These are phyloP conservation scores for Bauhinia variegata DNA, from an alignment of 306 rosid genomes.

Conservation along the genomic window DNA sequence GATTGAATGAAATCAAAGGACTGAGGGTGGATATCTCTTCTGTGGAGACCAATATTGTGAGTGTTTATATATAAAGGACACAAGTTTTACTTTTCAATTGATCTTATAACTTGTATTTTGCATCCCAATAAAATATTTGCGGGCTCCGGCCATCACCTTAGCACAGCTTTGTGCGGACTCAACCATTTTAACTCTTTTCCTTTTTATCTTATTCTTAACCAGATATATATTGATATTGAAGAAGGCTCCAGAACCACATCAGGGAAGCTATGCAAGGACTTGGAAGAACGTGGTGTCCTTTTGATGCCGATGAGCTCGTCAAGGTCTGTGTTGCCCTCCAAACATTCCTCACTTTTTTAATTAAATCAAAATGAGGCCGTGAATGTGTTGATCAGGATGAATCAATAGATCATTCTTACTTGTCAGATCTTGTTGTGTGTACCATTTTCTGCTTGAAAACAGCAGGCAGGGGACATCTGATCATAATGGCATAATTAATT, in stretches of 20 bases:
- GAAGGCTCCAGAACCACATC: slow-evolving; percentile 53
- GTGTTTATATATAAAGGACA: slow-evolving; percentile 46
- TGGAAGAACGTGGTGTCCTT: slow-evolving; percentile 67
- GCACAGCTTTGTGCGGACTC: no score
- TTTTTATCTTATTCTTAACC: slow-evolving; percentile 21
- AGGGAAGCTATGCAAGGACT: slow-evolving; percentile 55
- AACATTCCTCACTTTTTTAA: slow-evolving; percentile 16
- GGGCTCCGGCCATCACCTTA: not conserved
- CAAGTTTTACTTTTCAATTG: not conserved
- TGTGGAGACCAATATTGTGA: slow-evolving; percentile 84
- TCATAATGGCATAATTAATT: no score
- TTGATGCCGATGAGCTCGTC: slow-evolving; percentile 53
- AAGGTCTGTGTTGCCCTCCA: slow-evolving; percentile 55
- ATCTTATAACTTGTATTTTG: slow-evolving; percentile 8
- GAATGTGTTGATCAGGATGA: no score
- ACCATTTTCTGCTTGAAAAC: no score
- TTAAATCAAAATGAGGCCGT: slow-evolving; percentile 13
- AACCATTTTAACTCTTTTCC: not conserved
- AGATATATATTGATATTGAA: slow-evolving; percentile 65
- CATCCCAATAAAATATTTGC: not conserved
- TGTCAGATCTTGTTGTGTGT: no score
- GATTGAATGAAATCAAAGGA: slow-evolving; percentile 63
- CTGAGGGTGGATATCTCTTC: slow-evolving; percentile 52
- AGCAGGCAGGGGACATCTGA: no score
- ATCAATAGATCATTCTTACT: no score